Percentiles rank a stretch among this genome's conserved stretches.
phyloP scores from a whole-genome alignment of 768 basidiomycete species.

The Pleurotus djamor region DNA sequence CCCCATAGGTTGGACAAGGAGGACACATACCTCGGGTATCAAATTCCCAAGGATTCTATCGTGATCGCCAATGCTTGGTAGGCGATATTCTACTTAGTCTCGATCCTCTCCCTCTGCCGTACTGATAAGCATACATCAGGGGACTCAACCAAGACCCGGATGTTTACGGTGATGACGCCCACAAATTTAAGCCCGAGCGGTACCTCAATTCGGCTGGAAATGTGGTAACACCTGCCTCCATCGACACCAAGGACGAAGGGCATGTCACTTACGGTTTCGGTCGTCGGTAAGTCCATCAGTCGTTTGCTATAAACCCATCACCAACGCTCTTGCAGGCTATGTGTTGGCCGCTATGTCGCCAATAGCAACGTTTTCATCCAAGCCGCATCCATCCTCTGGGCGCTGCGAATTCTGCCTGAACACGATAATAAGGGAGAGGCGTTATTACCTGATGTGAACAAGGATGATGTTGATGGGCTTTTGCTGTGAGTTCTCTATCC shows the following conservation, averaged over 20 bases:
- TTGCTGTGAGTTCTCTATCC: neutral
- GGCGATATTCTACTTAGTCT: neutral
- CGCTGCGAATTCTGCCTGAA: too few relatives aligned
- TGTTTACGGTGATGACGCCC: neutral
- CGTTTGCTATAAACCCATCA: too few relatives aligned
- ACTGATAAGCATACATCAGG: neutral
- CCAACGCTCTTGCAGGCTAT: too few relatives aligned
- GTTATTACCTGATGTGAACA: too few relatives aligned
- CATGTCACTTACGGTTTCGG: conserved; percentile 40
- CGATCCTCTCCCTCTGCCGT: neutral
- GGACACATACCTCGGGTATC: conserved; percentile 3
- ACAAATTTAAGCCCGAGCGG: neutral
- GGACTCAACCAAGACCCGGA: conserved; percentile 1
- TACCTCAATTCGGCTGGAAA: conserved; percentile 21
- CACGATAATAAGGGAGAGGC: too few relatives aligned
- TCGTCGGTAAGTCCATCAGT: neutral
- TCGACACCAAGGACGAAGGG: conserved; percentile 23
- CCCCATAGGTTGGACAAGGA: conserved; percentile 3
- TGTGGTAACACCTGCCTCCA: conserved; percentile 7
- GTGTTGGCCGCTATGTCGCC: too few relatives aligned
- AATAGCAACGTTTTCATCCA: too few relatives aligned
- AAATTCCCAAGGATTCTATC: conserved; percentile 1
- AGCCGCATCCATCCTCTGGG: too few relatives aligned
- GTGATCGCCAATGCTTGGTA: conserved; percentile 3
- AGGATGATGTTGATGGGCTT: neutral